A percentile compares a stretch with the other conserved stretches of the same genome.
phyloP scores from a whole-genome alignment of 495 filamentous ascomycete species.

The Lophiostoma macrostomum region DNA sequence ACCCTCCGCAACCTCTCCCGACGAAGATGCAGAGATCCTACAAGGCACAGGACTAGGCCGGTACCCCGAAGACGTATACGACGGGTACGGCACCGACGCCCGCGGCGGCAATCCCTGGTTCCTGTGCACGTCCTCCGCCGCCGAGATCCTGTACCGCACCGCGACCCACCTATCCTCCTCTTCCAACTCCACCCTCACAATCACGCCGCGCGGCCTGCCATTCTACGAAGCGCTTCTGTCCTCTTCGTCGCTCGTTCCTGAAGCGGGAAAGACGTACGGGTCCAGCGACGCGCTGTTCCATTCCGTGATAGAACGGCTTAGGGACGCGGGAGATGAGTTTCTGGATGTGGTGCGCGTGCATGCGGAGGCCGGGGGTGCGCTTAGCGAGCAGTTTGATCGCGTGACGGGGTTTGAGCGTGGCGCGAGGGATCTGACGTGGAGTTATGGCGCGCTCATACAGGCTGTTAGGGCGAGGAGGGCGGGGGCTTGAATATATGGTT shows the following conservation, averaged over 20 bases:
- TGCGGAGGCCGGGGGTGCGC: constrained; percentile 32
- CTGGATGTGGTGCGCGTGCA: constrained; percentile 40
- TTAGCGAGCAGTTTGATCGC: constrained; percentile 45
- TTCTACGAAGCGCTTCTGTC: constrained; percentile 38
- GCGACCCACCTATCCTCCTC: constrained; percentile 30
- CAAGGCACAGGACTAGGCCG: constrained; percentile 42
- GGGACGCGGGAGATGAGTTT: constrained; percentile 39
- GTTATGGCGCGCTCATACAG: constrained; percentile 42
- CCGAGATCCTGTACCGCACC: constrained; percentile 39
- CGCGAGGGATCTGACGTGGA: constrained; percentile 46
- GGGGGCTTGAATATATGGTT: constrained; percentile 1
- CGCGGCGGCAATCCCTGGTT: constrained; percentile 49
- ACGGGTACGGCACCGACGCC: constrained; percentile 39
- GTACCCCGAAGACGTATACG: constrained; percentile 48
- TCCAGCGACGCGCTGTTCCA: constrained; percentile 32
- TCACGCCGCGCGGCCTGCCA: constrained; percentile 33
- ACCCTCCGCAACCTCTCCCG: constrained; percentile 7
- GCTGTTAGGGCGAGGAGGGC: constrained; percentile 34
- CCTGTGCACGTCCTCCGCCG: constrained; percentile 44
- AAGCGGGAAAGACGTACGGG: constrained; percentile 10
- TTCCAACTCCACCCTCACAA: constrained; percentile 30
- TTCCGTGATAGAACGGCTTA: constrained; percentile 34
- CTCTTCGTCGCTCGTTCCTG: constrained; percentile 3
- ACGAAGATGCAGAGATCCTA: constrained; percentile 25
- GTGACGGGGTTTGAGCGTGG: constrained; percentile 40